Base-by-base conservation (phyloP, 2,329 filamentous ascomycete species). In the Fusarium phyllophilum region DNA sequence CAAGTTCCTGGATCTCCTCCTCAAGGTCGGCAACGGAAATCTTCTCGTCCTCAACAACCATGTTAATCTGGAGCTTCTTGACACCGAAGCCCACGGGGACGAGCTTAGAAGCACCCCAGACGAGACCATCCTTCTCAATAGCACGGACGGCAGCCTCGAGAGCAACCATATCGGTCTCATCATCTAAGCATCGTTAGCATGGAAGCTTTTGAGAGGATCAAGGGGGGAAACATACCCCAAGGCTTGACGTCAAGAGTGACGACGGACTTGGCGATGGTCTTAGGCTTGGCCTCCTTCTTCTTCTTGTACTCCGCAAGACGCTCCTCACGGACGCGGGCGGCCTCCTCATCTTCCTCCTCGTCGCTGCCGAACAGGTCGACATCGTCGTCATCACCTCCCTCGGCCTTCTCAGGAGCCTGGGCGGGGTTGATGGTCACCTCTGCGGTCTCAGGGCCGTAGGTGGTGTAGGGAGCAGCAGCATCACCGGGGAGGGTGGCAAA, bases 31-130 rank as follows among this genome's bases (percentile, higher is more conserved):
- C 90, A 76, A 94, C 84, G 77, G 94, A 95, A 82, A 99, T 85
- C 91, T 98, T 98, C 78, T 98, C 96, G 84, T 99, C 96, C 89
- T 98, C 96, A 76, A 98, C 88, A 79, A 98, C 95, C 79, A 98
- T 86, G 92, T 94, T 98, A 89, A 99, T 97, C 90, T 98, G 96
- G 75, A 99, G 92, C 91, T 98, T 98, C 90, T 94, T 96, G 89
- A 99, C 97, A 89, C 96, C 96, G 89, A 94, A 99, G 81, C 95
- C 96, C 80, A 99, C 92, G 77, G 95, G 85, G 59, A 97, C 92
- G 76, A 97, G 88, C 89, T 96, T 94, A 84, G 93, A 95, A 76
- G 89, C 91, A 91, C 96, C 96, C 96, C 96, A 99, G 75, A 97
- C 92, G 73, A 99, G 94, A 87, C 96, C 96, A 56, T 98, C 96